phyloP scores from a whole-genome alignment of 129 eudicot species.

The Pulicaria dysenterica region DNA sequence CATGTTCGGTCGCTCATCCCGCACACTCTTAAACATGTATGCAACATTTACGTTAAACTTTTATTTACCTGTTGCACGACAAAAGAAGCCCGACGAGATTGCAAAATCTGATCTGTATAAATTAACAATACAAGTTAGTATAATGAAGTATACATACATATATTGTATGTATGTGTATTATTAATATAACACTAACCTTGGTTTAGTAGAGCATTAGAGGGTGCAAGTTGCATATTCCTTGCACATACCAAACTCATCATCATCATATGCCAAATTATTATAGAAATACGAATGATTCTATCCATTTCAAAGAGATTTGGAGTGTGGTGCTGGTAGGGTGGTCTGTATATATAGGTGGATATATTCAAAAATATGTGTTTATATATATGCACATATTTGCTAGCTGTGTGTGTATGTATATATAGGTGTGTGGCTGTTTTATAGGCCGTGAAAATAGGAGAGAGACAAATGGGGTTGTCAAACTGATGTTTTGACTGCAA shows the following conservation, averaged over 20 bases:
- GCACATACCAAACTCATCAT: constrained; percentile 32
- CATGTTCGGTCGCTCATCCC: too few relatives aligned
- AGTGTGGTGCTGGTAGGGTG: not conserved
- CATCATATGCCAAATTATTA: constrained; percentile 26
- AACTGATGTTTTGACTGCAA: constrained; percentile 32
- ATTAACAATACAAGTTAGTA: not conserved
- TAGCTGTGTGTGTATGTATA: not conserved
- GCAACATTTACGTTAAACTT: not conserved
- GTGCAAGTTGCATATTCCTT: constrained; percentile 27
- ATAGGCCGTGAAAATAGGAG: constrained; percentile 17
- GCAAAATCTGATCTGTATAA: constrained; percentile 22
- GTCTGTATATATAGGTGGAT: not conserved
- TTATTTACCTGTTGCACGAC: constrained; percentile 22
- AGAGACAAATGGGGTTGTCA: constrained; percentile 34
- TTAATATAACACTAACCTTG: constrained; percentile 32
- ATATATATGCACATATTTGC: not conserved
- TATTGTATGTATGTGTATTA: not conserved
- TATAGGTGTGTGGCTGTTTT: not conserved
- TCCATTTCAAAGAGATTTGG: constrained; percentile 25
- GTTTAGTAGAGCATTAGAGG: constrained; percentile 18
- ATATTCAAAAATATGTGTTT: not conserved
- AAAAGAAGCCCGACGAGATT: constrained; percentile 9
- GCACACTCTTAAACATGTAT: too few relatives aligned
- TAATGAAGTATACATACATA: too few relatives aligned
- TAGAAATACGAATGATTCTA: constrained; percentile 23